Evolutionary conservation across 140 eudicot genomes (phyloP), one percentile per base, ranked within the genome.

Genomic region (Senecio squalidus): DNA sequence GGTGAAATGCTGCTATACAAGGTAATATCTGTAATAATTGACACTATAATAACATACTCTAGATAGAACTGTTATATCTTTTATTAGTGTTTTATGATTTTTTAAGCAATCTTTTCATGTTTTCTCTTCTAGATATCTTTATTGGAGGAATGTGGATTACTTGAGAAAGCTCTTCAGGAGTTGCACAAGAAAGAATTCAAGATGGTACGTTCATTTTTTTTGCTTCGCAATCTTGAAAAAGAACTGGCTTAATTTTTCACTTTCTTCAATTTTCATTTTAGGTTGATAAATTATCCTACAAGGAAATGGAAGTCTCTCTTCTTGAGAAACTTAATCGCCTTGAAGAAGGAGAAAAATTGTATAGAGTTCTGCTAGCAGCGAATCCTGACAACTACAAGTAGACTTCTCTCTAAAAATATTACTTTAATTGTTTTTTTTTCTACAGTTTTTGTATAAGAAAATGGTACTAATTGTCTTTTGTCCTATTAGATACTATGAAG

Each of bases 361-460:
- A 84, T 64, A 76, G 76, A 72, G 51, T 67, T 70, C 79, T 93
- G 22, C 90, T 93, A 55, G 66, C 88, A 7, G 78, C 84, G 96
- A 93, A 93, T 69, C 96, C 99, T 39, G 99, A 93, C 80, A 88
- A 93, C 78, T 93, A 93, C 71, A 74, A 90, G 96, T 93, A 76
- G 34, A 9, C 0, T 28, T 14, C 16, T 14, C 10, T 14, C 24
- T 46, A 5, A 26, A n/a, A 10, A 20, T 4, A 4, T 51, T 23
- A 10, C 24, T 14, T 7, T 58, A 24, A n/a, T n/a, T 16, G 4
- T n/a, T 27, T 4, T n/a, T 45, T n/a, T 22, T 43, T 25, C 53
- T 36, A 41, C 14, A 29, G 13, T 51, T 9, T 13, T 1, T 48
- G 40, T 36, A 20, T 2, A 3, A 14, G n/a, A 17, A 50, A 68